Percentiles rank a stretch among this genome's conserved stretches.
Conservation (phyloP, 1,284 basidiomycete species). For the Rhodotorula sp. region DNA sequence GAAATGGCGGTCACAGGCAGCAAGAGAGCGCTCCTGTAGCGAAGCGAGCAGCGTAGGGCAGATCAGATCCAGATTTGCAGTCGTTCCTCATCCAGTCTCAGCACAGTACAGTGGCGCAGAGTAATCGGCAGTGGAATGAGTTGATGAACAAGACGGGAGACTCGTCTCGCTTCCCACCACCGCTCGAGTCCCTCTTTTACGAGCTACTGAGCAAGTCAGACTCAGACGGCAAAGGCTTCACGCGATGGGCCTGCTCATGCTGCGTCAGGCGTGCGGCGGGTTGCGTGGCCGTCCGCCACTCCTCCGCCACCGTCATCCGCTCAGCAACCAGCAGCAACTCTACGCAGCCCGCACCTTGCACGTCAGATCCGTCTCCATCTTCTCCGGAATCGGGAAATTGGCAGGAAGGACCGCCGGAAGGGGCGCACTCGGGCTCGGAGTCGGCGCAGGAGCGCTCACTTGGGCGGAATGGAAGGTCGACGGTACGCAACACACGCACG, state of each 20-base stretch:
- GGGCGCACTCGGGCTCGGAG: conserved; percentile 44
- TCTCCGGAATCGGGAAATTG: conserved; percentile 32
- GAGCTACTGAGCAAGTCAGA: too few relatives aligned
- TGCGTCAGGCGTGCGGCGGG: not conserved
- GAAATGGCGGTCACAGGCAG: too few relatives aligned
- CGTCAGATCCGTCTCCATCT: conserved; percentile 34
- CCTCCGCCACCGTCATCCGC: conserved; percentile 19
- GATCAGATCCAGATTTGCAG: too few relatives aligned
- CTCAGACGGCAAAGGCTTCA: too few relatives aligned
- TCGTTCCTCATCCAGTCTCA: too few relatives aligned
- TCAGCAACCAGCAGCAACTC: not conserved
- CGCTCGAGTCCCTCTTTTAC: too few relatives aligned
- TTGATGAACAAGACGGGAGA: too few relatives aligned
- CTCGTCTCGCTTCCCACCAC: too few relatives aligned
- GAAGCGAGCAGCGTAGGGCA: too few relatives aligned
- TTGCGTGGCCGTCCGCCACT: not conserved
- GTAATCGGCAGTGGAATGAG: too few relatives aligned
- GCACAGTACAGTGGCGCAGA: too few relatives aligned
- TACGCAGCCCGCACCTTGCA: conserved; percentile 18
- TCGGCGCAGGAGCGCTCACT: conserved; percentile 83
- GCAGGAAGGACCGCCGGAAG: conserved; percentile 37
- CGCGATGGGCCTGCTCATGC: not conserved
- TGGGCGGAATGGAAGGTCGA: conserved; percentile 94
- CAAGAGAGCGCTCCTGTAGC: too few relatives aligned
- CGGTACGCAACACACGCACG: conserved; percentile 60